Conservation (phyloP, 306 rosid species). For the Cicer pinnatifidum region DNA sequence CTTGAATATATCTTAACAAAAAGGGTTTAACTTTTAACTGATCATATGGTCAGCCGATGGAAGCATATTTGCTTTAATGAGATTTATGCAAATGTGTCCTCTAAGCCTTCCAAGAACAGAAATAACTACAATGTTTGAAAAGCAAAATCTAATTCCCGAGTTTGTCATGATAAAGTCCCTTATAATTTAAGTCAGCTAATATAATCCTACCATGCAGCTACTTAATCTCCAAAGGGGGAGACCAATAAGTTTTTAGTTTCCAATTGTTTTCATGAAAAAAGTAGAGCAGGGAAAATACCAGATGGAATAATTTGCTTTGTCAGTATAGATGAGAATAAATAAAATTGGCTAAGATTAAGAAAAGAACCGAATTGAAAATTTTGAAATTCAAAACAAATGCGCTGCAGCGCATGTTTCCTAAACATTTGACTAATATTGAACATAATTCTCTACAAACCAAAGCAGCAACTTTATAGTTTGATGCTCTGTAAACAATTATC, state of each 20-base stretch:
- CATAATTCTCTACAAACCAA: slow-evolving; percentile 43
- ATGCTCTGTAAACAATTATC: slow-evolving; percentile 49
- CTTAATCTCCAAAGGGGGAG: slow-evolving; percentile 17
- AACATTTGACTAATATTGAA: slow-evolving; percentile 46
- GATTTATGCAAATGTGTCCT: neutral
- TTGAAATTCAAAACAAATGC: slow-evolving; percentile 27
- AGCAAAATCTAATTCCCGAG: neutral
- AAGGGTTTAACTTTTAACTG: too few species aligned
- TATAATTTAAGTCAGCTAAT: neutral
- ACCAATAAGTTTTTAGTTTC: neutral
- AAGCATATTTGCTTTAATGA: neutral
- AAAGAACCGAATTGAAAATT: neutral
- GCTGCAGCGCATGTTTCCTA: slow-evolving; percentile 22
- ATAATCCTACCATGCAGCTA: neutral
- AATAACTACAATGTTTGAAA: neutral
- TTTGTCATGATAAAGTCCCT: neutral
- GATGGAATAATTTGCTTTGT: slow-evolving; percentile 6
- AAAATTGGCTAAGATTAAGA: neutral
- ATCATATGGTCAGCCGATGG: neutral
- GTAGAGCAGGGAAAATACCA: neutral
- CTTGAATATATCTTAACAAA: neutral
- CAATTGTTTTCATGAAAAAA: neutral
- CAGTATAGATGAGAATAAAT: neutral
- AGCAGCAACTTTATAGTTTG: slow-evolving; percentile 41
- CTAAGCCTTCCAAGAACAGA: too few species aligned